Base-by-base conservation (phyloP, 2,329 filamentous ascomycete species). In the Pseudogymnoascus sp. region DNA sequence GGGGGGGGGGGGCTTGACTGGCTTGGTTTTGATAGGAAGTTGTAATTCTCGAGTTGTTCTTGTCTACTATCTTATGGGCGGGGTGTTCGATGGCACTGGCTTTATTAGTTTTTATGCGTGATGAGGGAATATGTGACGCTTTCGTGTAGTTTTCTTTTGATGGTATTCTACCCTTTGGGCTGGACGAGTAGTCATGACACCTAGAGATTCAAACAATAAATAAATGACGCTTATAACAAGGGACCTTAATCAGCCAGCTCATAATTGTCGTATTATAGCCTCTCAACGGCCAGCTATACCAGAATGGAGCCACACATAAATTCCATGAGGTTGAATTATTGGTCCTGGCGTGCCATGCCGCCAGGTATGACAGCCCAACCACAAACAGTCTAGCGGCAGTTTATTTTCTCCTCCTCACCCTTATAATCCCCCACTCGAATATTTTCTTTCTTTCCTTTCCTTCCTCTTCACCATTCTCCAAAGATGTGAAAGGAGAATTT, bases 31-130 rank as follows among this genome's bases (percentile, higher is more conserved):
- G 22, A 50, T 50, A 50, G 43, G 43, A 50, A 50, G 43, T 50
- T 50, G 22, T 50, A 50, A 50, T 50, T 50, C 43, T 50, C 43
- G 43, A 50, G 43, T 50, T 50, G 25, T 50, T 50, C 43, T 50
- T 50, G 43, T 50, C 43, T 50, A 50, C 43, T 50, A 50, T 50
- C 22, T 50, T 50, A 50, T 30, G 43, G 43, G 43, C 14, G 43
- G 25, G 43, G 43, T 16, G 43, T 50, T 50, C 25, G 43, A 50
- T 50, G 43, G 43, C 22, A 50, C 14, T 30, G 16, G 41, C 12
- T 47, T 47, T 47, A 47, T 14, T 50, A 30, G 43, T 22, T 50
- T 30, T 16, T 2, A 50, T 16, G 12, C 30, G 25, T 11, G 25
- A 50, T 30, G 22, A 16, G 20, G 41, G 22, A 25, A 47, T 47